These are phyloP conservation scores for Aspergillus quadricinctus DNA, from an alignment of 2,329 filamentous ascomycete species.

Conservation along the genomic window DNA sequence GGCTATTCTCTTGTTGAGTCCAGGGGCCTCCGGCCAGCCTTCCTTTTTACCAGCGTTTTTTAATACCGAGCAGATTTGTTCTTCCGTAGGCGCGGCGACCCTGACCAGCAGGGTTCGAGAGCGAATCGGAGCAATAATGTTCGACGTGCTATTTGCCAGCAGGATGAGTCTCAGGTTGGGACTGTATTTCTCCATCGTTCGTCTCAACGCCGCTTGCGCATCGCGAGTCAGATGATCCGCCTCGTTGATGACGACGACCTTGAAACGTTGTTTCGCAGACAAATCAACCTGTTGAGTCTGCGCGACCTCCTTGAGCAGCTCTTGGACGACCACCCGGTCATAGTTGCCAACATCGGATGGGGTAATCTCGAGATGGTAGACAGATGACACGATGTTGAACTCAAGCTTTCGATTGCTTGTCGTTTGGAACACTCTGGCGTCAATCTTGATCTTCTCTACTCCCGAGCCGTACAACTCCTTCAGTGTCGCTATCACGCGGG, in stretches of 20 bases:
- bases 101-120: conserved; percentile 86
- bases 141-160: conserved; percentile 91
- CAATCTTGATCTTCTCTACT: conserved; percentile 99
- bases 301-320: conserved; percentile 93
- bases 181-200: conserved; percentile 99
- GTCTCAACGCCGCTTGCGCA: conserved; percentile 86
- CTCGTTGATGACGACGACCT: conserved; percentile 98
- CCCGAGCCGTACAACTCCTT: conserved; percentile 94
- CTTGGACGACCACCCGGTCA: conserved; percentile 92
- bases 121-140: conserved; percentile 97
- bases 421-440: conserved; percentile 93
- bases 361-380: conserved; percentile 98
- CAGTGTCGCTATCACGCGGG: conserved; percentile 87
- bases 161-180: conserved; percentile 89
- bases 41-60: conserved; percentile 69
- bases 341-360: conserved; percentile 95
- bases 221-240: conserved; percentile 91
- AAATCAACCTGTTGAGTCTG: conserved; percentile 99
- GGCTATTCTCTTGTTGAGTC: conserved; percentile 78
- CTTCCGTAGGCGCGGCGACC: conserved; percentile 81
- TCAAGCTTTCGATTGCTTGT: conserved; percentile 94
- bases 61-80: conserved; percentile 77
- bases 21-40: conserved; percentile 71
- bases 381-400: conserved; percentile 96
- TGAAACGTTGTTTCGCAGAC: conserved; percentile 85